phyloP scores from a whole-genome alignment of 768 basidiomycete species.

The Serendipita vermifera region DNA sequence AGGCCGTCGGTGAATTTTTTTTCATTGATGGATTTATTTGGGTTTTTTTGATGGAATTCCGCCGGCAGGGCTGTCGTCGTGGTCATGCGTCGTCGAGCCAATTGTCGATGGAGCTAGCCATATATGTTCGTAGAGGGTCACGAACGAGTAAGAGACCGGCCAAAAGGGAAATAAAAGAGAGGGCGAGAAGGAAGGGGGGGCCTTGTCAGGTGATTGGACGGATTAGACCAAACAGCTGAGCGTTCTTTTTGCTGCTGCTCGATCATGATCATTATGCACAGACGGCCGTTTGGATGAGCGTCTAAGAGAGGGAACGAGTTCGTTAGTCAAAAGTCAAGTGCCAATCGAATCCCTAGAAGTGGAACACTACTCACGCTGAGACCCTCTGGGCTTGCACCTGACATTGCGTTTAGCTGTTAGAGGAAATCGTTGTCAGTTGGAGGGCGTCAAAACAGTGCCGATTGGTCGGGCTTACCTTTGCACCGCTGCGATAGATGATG shows the following conservation, averaged over 20 bases:
- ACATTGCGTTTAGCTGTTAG: background rate
- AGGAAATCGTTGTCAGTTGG: background rate
- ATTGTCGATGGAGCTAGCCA: too few relatives aligned
- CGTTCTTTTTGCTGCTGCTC: background rate
- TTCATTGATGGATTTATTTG: too few relatives aligned
- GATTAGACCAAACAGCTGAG: background rate
- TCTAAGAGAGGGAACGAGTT: background rate
- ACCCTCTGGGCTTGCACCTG: background rate
- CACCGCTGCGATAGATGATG: constrained; percentile 15
- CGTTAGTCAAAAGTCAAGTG: background rate
- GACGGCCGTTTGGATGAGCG: constrained; percentile 1
- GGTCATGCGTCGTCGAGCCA: too few relatives aligned
- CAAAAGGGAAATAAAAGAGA: background rate
- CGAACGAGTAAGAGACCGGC: background rate
- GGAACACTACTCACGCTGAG: background rate
- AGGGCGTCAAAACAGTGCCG: background rate
- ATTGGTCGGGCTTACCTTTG: constrained; percentile 14
- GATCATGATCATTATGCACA: too few relatives aligned
- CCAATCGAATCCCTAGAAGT: background rate
- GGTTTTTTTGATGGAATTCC: too few relatives aligned
- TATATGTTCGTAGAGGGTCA: too few relatives aligned
- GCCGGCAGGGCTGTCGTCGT: too few relatives aligned
- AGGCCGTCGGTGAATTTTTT: too few relatives aligned
- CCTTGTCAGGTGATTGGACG: background rate
- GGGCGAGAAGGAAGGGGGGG: background rate